Evolutionary conservation across 768 basidiomycete species (phyloP).

Genomic region (Pulveroboletus sp.): DNA sequence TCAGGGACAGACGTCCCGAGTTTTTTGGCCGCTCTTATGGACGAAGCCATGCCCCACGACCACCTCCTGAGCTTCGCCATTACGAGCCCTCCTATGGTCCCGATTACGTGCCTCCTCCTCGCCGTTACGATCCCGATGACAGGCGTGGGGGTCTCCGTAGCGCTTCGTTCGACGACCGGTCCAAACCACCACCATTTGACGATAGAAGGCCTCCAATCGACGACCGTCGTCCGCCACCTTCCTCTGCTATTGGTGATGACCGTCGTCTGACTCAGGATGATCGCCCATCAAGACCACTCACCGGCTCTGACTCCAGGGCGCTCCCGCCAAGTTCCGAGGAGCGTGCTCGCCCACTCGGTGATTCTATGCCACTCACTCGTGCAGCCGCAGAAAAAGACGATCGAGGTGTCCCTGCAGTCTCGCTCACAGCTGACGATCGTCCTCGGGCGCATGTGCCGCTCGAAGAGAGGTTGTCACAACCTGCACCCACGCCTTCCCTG

Average conservation of each 20-base stretch:
- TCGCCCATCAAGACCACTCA: conserved; percentile 28
- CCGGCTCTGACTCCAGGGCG: conserved; percentile 15
- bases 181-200: conserved; percentile 25
- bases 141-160: conserved; percentile 22
- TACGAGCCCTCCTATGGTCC: conserved; percentile 42
- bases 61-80: conserved; percentile 44
- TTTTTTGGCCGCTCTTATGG: conserved; percentile 37
- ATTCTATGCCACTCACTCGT: conserved; percentile 15
- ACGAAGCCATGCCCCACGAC: conserved; percentile 37
- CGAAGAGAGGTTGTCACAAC: conserved; percentile 39
- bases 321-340: conserved; percentile 17
- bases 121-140: conserved; percentile 32
- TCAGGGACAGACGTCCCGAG: conserved; percentile 35
- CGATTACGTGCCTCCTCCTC: conserved; percentile 31
- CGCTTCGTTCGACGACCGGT: conserved; percentile 19
- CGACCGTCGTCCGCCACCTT: conserved; percentile 23
- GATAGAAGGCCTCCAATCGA: conserved; percentile 29
- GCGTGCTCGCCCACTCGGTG: conserved; percentile 16
- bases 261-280: conserved; percentile 29
- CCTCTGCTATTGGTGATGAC: conserved; percentile 15
- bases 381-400: conserved; percentile 23
- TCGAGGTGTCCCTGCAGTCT: conserved; percentile 17
- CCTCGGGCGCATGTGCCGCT: conserved; percentile 26
- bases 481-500: conserved; percentile 29
- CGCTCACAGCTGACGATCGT: conserved; percentile 24